Evolutionary conservation across 2,329 filamentous ascomycete genomes (phyloP), one percentile per base, ranked within the genome.

Genomic region (Beauveria pseudobassiana): DNA sequence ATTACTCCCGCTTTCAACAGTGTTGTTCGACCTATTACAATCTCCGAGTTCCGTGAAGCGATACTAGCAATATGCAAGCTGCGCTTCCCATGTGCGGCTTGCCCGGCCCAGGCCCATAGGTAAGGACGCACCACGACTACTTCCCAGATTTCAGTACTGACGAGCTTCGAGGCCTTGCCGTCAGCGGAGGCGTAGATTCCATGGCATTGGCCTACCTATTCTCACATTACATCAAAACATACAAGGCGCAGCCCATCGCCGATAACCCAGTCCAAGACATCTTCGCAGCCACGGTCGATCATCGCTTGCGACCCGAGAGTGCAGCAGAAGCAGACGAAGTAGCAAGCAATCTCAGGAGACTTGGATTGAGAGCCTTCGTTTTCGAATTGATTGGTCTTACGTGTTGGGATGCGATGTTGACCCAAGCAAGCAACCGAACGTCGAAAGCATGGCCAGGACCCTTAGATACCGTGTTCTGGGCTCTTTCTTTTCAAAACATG

Each of bases 181-280:
- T 98, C 64, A 97, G 93, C 70, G 95, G 95, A 26, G 95, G 95
- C 8, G 90, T 95, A 45, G 95, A 99, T 74, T 98, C 93, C n/a
- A 99, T 98, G 93, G 93, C 93, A 30, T 79, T 99, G 63, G 91
- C 92, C 61, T 86, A 80, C 63, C 81, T 98, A 42, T 90, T 89
- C 71, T 81, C 79, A 54, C 74, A 77, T 51, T 68, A 82, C 42
- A 73, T 74, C 43, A 71, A 64, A 3, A 63, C 64, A 3, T 69
- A 76, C 51, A 69, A 69, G 2, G 63, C 66, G 28, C 68, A 78
- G 64, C 74, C 66, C 49, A 69, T 85, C 28, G 75, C 75, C 40
- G 81, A 81, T 67, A 78, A 80, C 63, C 75, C 77, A 16, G 68
- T 78, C 43, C 65, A 67, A 12, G 67, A 68, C 45, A 79, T 81